phyloP scores from a whole-genome alignment of 345 rosid species.

The Linum trigynum region DNA sequence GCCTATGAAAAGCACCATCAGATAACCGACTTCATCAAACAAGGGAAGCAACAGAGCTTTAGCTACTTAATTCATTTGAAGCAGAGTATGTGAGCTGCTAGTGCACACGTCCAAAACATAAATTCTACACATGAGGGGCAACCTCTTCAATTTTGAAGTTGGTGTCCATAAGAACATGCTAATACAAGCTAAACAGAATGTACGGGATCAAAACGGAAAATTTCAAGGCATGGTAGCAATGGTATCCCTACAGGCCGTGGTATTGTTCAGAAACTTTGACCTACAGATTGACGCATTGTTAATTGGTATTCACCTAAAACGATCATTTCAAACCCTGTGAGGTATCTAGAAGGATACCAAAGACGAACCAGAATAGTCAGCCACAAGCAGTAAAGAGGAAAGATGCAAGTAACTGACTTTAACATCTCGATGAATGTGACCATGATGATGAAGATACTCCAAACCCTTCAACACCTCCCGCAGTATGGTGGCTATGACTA shows the following conservation, averaged over 20 bases:
- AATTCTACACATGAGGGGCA: neutral
- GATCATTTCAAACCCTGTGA: too few relatives aligned
- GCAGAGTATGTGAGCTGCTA: neutral
- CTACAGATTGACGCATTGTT: too few relatives aligned
- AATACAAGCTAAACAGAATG: too few relatives aligned
- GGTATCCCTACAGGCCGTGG: too few relatives aligned
- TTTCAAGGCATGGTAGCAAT: too few relatives aligned
- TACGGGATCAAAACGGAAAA: too few relatives aligned
- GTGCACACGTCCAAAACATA: neutral
- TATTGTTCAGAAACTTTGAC: too few relatives aligned
- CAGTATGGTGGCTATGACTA: slow-evolving; percentile 71
- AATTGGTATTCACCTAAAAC: neutral
- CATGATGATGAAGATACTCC: slow-evolving; percentile 97
- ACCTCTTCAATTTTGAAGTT: neutral
- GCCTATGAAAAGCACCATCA: slow-evolving; percentile 43
- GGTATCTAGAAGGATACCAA: too few relatives aligned
- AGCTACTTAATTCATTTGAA: slow-evolving; percentile 3
- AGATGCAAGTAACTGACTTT: slow-evolving; percentile 44
- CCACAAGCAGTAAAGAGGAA: neutral
- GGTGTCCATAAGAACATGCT: too few relatives aligned
- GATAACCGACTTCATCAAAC: neutral
- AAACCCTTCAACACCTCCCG: slow-evolving; percentile 84
- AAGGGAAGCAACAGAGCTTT: neutral
- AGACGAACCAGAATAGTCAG: too few relatives aligned
- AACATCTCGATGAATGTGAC: slow-evolving; percentile 95